Evolutionary conservation across 345 rosid genomes (phyloP), one percentile per base, ranked within the genome.

Genomic region (Gossypium bickii): DNA sequence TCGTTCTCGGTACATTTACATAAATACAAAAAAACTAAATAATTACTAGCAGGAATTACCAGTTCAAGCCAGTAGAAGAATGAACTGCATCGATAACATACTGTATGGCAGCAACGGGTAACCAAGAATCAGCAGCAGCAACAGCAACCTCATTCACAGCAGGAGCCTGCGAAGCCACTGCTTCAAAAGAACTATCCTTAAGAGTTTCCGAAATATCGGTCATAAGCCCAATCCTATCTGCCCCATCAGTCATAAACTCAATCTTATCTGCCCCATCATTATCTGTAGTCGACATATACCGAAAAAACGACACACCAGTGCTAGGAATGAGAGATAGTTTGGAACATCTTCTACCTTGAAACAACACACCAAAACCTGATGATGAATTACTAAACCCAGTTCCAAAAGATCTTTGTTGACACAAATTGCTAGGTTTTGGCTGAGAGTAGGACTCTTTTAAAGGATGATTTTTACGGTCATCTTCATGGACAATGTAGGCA

Each of bases 81-180:
- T 89, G 97, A 63, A 90, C 89, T 16, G 82, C 83, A 75, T 88
- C 90, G 65, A 92, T 87, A 38, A 87, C 56, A 74, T 92, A 81
- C 85, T 92, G 97, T 85, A 92, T 84, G 17, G 80, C 81, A 13
- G 84, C 84, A 3, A 92, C 80, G n/a, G 93, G 93, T 9, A 80
- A 79, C 83, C 80, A 88, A 56, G 88, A 87, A 81, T 89, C 97
- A 11, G 84, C 85, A 81, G 96, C 90, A 22, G 96, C 96, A 74
- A 83, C 16, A 13, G 97, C 83, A 75, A 92, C 97, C 80, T 92
- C 97, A 76, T 82, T 90, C 27, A 78, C 85, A 12, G 87, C 83
- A 60, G 87, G 85, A 41, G 80, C 84, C 79, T 86, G 90, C 65
- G 89, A 69, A 58, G 87, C 81, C 53, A 75, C 85, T 65, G 81